phyloP scores from a whole-genome alignment of 2,329 filamentous ascomycete species.

The Fusarium decemcellulare region DNA sequence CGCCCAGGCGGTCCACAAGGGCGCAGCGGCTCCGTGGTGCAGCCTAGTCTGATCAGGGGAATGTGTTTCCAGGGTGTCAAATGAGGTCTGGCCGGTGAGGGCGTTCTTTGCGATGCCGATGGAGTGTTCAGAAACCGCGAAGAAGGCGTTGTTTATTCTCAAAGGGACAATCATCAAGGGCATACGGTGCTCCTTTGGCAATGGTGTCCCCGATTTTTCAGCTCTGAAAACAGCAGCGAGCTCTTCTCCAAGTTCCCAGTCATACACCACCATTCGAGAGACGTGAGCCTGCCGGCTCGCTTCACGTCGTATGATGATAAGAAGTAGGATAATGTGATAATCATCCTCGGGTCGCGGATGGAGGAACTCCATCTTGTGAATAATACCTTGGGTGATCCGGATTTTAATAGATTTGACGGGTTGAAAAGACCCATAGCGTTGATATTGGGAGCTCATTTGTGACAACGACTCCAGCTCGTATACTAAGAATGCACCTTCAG shows the following conservation, averaged over 20 bases:
- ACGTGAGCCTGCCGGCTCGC: slow-evolving; percentile 30
- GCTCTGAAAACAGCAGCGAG: slow-evolving; percentile 61
- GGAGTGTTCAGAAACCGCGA: slow-evolving; percentile 73
- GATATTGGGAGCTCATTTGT: slow-evolving; percentile 66
- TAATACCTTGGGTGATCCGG: slow-evolving; percentile 75
- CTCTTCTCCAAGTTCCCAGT: slow-evolving; percentile 70
- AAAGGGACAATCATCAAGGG: slow-evolving; percentile 81
- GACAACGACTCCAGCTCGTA: slow-evolving; percentile 75
- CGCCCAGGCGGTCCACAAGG: slow-evolving; percentile 89
- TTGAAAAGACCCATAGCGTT: slow-evolving; percentile 59
- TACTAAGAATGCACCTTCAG: slow-evolving; percentile 79
- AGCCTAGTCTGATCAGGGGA: slow-evolving; percentile 58
- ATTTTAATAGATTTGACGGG: slow-evolving; percentile 68
- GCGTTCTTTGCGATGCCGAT: slow-evolving; percentile 71
- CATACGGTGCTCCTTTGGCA: slow-evolving; percentile 68
- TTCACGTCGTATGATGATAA: slow-evolving; percentile 69
- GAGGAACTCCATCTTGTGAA: slow-evolving; percentile 90
- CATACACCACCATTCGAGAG: slow-evolving; percentile 69
- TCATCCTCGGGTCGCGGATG: slow-evolving; percentile 77
- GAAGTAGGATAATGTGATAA: slow-evolving; percentile 81
- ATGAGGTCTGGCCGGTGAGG: slow-evolving; percentile 65
- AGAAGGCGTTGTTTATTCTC: slow-evolving; percentile 78
- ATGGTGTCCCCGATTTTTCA: slow-evolving; percentile 64
- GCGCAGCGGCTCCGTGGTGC: slow-evolving; percentile 62
- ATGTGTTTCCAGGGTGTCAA: slow-evolving; percentile 60